A percentile compares a stretch with the other conserved stretches of the same genome.
These are phyloP conservation scores for Lindgomyces ingoldianus DNA, from an alignment of 495 filamentous ascomycete species.

Conservation along the genomic window DNA sequence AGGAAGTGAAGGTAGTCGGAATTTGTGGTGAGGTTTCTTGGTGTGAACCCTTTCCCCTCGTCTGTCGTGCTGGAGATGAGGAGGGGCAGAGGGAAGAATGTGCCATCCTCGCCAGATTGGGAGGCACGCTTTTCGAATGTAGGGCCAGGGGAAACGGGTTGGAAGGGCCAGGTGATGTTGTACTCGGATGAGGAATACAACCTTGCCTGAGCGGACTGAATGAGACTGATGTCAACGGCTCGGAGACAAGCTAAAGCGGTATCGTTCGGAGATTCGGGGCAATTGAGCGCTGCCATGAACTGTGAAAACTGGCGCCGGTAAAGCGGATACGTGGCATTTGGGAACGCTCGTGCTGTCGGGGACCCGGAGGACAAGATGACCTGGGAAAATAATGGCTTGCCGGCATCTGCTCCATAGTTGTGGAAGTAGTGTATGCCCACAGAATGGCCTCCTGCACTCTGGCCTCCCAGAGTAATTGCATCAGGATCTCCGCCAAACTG, in stretches of 20 bases:
- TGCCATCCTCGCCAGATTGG: conserved; percentile 16
- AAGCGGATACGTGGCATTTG: conserved; percentile 13
- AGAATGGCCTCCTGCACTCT: conserved; percentile 28
- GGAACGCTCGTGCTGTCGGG: conserved; percentile 22
- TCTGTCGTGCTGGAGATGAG: conserved; percentile 16
- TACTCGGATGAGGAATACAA: conserved; percentile 5
- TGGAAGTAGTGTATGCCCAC: conserved; percentile 27
- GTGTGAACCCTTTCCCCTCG: conserved; percentile 26
- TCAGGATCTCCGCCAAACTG: conserved; percentile 30
- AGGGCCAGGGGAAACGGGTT: conserved; percentile 28
- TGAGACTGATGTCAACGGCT: background rate
- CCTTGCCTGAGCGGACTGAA: background rate
- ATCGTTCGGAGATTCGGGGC: conserved; percentile 5
- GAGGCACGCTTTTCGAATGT: conserved; percentile 25
- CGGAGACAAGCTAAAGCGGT: conserved; percentile 17
- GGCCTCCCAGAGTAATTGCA: conserved; percentile 20
- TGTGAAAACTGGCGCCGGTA: conserved; percentile 18
- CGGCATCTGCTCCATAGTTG: conserved; percentile 17
- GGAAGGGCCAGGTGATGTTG: conserved; percentile 30
- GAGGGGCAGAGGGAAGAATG: conserved; percentile 25
- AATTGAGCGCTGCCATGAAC: conserved; percentile 19
- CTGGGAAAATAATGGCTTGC: conserved; percentile 22
- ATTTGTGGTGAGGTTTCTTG: conserved; percentile 22
- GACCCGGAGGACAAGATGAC: conserved; percentile 24
- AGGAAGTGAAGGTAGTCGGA: conserved; percentile 15